Evolutionary conservation across 805 yeast genomes (phyloP), one percentile per base, ranked within the genome.

Genomic region (Lipomyces kockii): DNA sequence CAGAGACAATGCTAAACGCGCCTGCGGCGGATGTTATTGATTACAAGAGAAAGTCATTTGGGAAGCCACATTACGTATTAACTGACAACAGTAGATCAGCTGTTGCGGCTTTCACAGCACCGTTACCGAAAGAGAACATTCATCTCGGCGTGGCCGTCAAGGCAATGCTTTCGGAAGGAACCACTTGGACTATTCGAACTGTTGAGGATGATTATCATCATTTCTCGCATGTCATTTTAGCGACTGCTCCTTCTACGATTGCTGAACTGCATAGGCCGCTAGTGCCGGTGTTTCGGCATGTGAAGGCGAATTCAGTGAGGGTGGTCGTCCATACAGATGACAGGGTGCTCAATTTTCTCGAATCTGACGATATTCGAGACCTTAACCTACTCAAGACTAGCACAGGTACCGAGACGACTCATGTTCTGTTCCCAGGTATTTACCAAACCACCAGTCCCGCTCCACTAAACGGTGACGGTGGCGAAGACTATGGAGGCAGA

Each of bases 1-100:
- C 34, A 2, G 60, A 49, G n/a, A 46, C 60, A 5, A 60, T 68
- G 6, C 60, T 55, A 22, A 32, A 27, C n/a, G 62, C 70, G 12
- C 71, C 71, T 7, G 71, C 71, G 14, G 58, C 64, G 7, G 71
- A 68, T 35, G 37, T 68, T 9, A 54, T 66, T n/a, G 71, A 68
- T 32, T 68, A 68, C 53, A 68, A 68, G 55, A 54, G 65, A 8
- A 35, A 55, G 8, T 65, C 69, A 14, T 68, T 66, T 29, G 25
- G 56, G 39, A 46, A 68, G 57, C 70, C 71, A 12, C 71, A 68
- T 37, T 68, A 66, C 25, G 25, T 68, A 12, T 61, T 68, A 11
- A 43, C 62, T 1, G 29, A 62, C 14, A 68, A 68, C 52, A 56
- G 62, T 22, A 12, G 54, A 8, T 65, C 71, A 9, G 71, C 71